Evolutionary conservation across 139 green algal genomes (phyloP).

Genomic region (Picochlorum sp.): DNA sequence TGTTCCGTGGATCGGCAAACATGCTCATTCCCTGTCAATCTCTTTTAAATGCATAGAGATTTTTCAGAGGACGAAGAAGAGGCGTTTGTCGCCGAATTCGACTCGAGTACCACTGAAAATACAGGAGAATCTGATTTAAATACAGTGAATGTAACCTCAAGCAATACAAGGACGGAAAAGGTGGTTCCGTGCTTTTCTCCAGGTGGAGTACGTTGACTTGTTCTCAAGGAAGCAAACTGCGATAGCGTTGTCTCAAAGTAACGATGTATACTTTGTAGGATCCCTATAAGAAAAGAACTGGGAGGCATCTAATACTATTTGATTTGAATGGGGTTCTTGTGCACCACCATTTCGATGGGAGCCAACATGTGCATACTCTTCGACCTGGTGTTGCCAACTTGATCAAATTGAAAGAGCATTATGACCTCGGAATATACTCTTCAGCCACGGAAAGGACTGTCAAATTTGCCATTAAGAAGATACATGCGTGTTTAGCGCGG

Average conservation of each 20-base stretch:
- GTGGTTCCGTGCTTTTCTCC: background rate
- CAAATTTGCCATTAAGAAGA: conserved; percentile 12
- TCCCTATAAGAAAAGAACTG: background rate
- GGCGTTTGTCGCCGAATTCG: conserved; percentile 3
- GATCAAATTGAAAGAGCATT: conserved; percentile 26
- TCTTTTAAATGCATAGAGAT: background rate
- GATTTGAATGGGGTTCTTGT: conserved; percentile 41
- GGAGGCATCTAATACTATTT: conserved; percentile 26
- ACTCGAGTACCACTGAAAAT: background rate
- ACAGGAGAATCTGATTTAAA: background rate
- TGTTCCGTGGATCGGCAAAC: too few relatives aligned
- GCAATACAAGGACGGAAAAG: too few relatives aligned
- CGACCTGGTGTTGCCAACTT: conserved; percentile 25
- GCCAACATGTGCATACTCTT: conserved; percentile 15
- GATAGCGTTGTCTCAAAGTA: too few relatives aligned
- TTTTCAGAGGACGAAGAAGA: conserved; percentile 15
- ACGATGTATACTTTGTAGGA: too few relatives aligned
- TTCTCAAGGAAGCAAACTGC: background rate
- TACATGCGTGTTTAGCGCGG: conserved; percentile 9
- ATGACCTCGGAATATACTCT: conserved; percentile 27
- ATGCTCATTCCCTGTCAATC: too few relatives aligned
- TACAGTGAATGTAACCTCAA: background rate
- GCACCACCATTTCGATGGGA: conserved; percentile 20
- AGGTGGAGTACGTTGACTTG: background rate
- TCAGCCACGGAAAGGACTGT: conserved; percentile 26